Evolutionary conservation across 305 asterid species (phyloP), one percentile per base, ranked within the genome.

Genomic region (Rubia peregrina): DNA sequence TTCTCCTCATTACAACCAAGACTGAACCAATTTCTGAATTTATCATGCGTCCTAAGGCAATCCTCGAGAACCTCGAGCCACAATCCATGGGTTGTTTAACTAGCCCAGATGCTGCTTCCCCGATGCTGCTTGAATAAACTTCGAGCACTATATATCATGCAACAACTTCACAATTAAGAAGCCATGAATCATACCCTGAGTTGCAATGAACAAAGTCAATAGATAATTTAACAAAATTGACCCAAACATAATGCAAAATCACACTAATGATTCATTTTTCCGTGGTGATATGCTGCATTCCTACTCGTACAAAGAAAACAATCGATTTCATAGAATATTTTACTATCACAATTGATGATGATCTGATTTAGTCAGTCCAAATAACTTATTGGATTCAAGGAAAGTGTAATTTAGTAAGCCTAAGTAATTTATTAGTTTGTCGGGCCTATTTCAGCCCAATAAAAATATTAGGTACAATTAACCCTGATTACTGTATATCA

Each of bases 1-100:
- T 94, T 83, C 99, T 87, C 87, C 98, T 88, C 98, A 94, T 94
- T 73, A 94, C 99, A 71, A 98, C 91, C 88, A 89, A 86, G 80
- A 91, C 99, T 6, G 96, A 96, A 69, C 96, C 99, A 65, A 94
- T 91, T 83, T 94, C 99, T 69, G 99, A 89, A 81, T 86, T 91
- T 77, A 94, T 81, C 84, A 89, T 86, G 71, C 96, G 91, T 68
- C 95, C 97, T 75, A 89, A 81, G 80, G 97, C 86, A 65, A 85
- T 92, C 65, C 88, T 86, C 59, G 97, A 83, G 67, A 87, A 87
- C 87, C 77, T 88, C 74, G 57, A 22, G 65, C 76, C 61, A 79
- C 71, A 36, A 71, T 70, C 65, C 41, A 71, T 78, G 76, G 90
- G 82, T 49, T 78, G 84, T 77, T 79, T 83, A 41, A 65, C 74